Evolutionary conservation across 345 rosid species (phyloP).

Genomic region (Salix viminalis): DNA sequence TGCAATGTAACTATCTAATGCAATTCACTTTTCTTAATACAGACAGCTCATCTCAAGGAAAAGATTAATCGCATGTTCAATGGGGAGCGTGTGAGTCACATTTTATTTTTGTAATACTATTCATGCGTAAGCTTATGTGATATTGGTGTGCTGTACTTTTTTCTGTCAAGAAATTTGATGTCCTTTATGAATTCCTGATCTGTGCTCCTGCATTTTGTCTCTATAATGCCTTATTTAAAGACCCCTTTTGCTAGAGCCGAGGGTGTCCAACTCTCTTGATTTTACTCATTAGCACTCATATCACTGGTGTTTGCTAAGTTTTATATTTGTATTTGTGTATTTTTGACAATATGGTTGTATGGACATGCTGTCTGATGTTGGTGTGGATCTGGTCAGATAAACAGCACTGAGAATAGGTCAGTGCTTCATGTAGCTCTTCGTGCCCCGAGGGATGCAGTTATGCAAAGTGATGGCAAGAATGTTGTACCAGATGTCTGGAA

Average conservation of each 20-base stretch:
- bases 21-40: slow-evolving; percentile 14
- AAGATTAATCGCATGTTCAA: slow-evolving; percentile 70
- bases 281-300: background rate
- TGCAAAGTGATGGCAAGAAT: slow-evolving; percentile 75
- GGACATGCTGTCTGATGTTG: slow-evolving; percentile 4
- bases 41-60: slow-evolving; percentile 73
- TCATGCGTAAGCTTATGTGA: background rate
- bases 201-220: background rate
- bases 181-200: background rate
- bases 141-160: background rate
- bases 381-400: slow-evolving; percentile 52
- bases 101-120: background rate
- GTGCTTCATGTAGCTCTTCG: slow-evolving; percentile 96
- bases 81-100: slow-evolving; percentile 72
- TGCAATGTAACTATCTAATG: background rate
- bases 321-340: background rate
- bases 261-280: background rate
- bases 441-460: slow-evolving; percentile 73
- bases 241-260: background rate
- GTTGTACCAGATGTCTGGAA: slow-evolving; percentile 90
- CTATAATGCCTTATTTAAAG: background rate
- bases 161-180: no score
- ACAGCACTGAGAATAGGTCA: slow-evolving; percentile 86
- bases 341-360: background rate
- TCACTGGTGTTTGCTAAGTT: background rate